Conservation (phyloP, 2,329 filamentous ascomycete species). For the Cordyceps fumosorosea region DNA sequence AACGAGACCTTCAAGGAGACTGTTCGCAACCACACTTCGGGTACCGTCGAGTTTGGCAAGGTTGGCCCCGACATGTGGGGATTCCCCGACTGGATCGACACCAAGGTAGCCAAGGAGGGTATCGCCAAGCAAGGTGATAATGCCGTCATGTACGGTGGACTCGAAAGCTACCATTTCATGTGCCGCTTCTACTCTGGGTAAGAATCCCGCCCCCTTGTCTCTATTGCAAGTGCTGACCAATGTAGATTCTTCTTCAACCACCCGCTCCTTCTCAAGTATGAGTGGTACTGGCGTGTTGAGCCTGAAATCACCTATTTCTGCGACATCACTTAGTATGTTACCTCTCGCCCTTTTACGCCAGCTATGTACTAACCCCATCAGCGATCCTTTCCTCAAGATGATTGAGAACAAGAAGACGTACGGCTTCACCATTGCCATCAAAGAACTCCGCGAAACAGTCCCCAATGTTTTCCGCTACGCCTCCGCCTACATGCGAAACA, state of each 20-base stretch:
- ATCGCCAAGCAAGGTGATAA: conserved; percentile 94
- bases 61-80: conserved; percentile 91
- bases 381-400: conserved; percentile 95
- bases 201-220: conserved; percentile 21
- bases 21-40: conserved; percentile 84
- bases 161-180: conserved; percentile 99
- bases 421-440: conserved; percentile 97
- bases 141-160: conserved; percentile 97
- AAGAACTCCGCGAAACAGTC: conserved; percentile 94
- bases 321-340: conserved; percentile 86
- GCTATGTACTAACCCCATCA: conserved; percentile 27
- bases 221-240: conserved; percentile 18
- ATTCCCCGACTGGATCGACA: conserved; percentile 92
- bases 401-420: conserved; percentile 93
- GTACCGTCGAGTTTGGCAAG: conserved; percentile 84
- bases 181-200: conserved; percentile 98
- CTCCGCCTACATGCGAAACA: conserved; percentile 90
- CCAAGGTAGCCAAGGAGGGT: conserved; percentile 88
- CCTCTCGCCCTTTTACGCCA: not conserved
- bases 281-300: conserved; percentile 99
- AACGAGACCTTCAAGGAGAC: conserved; percentile 88
- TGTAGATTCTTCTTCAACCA: conserved; percentile 92
- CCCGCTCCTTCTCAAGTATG: conserved; percentile 87
- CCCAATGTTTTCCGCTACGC: conserved; percentile 98
- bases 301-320: conserved; percentile 99